Percentiles rank a stretch among this genome's conserved stretches.
These are phyloP conservation scores for Gamsiella multidivaricata DNA, from an alignment of 192 early-diverging fungal genomes.

Conservation along the genomic window DNA sequence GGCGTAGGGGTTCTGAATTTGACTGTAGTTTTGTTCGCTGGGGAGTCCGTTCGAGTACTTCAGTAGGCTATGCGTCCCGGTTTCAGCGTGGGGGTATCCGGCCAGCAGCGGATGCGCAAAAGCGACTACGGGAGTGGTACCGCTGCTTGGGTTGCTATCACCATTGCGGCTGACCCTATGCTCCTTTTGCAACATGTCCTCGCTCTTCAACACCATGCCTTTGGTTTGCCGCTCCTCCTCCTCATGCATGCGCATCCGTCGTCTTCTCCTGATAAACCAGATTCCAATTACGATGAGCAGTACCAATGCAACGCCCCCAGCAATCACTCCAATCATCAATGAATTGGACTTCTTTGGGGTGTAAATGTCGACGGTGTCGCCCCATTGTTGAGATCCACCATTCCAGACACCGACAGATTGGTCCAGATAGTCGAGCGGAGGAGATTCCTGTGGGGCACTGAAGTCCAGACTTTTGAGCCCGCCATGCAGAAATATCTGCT, in stretches of 20 bases:
- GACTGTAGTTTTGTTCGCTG: too few species aligned
- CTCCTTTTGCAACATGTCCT: conserved; percentile 43
- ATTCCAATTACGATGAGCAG: conserved; percentile 12
- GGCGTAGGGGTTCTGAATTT: too few species aligned
- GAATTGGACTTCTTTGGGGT: conserved; percentile 27
- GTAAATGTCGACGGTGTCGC: conserved; percentile 5
- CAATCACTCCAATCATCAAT: conserved; percentile 40
- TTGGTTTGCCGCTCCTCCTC: conserved; percentile 38
- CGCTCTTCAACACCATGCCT: conserved; percentile 42
- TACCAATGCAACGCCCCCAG: conserved; percentile 13
- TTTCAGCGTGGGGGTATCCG: not conserved
- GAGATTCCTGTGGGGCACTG: not conserved
- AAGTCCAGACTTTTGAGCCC: conserved; percentile 20
- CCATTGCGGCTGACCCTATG: not conserved
- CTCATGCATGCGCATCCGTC: conserved; percentile 8
- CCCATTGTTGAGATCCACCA: conserved; percentile 23
- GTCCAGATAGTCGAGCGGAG: conserved; percentile 2
- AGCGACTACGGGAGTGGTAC: too few species aligned
- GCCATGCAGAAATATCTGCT: conserved; percentile 43
- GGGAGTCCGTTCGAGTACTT: too few species aligned
- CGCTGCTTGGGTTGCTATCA: not conserved
- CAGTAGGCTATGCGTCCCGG: too few species aligned
- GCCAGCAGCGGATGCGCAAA: too few species aligned
- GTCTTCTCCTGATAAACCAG: conserved; percentile 18
- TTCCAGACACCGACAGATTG: conserved; percentile 26